Evolutionary conservation across 1,284 basidiomycete species (phyloP).

Genomic region (Volvariella surrecta): DNA sequence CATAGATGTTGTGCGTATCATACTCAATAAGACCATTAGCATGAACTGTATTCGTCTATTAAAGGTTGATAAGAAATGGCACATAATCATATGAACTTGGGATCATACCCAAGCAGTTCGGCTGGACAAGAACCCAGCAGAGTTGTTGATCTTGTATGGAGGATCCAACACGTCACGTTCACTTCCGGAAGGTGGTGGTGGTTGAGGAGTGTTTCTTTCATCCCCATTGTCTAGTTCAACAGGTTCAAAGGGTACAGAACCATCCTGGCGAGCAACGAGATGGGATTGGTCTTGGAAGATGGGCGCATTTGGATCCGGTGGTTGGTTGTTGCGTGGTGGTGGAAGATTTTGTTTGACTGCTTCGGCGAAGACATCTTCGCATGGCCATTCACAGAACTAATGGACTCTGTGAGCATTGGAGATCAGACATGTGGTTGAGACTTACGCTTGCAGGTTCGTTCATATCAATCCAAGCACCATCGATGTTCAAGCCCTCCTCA

Average conservation of each 20-base stretch:
- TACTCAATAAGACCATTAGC: conserved; percentile 58
- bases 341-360: conserved; percentile 42
- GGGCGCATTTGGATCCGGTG: conserved; percentile 43
- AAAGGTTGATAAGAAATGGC: not conserved
- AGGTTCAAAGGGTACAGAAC: not conserved
- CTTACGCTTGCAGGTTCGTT: conserved; percentile 58
- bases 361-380: conserved; percentile 47
- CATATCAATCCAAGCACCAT: conserved; percentile 70
- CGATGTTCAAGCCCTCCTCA: conserved; percentile 50
- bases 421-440: conserved; percentile 1
- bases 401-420: not conserved
- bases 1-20: conserved; percentile 62
- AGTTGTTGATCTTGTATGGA: conserved; percentile 52
- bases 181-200: conserved; percentile 7
- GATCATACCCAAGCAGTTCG: conserved; percentile 44
- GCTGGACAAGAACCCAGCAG: conserved; percentile 39
- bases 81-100: not conserved
- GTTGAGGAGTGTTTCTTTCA: conserved; percentile 10
- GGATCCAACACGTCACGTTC: conserved; percentile 39
- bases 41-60: conserved; percentile 46
- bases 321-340: conserved; percentile 37
- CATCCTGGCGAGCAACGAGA: conserved; percentile 5
- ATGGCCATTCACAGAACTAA: conserved; percentile 54
- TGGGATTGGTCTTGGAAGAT: no score
- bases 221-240: not conserved